Percentiles rank a stretch among this genome's conserved stretches.
These are phyloP conservation scores for Fusarium clavum DNA, from an alignment of 2,329 filamentous ascomycete species.

Conservation along the genomic window DNA sequence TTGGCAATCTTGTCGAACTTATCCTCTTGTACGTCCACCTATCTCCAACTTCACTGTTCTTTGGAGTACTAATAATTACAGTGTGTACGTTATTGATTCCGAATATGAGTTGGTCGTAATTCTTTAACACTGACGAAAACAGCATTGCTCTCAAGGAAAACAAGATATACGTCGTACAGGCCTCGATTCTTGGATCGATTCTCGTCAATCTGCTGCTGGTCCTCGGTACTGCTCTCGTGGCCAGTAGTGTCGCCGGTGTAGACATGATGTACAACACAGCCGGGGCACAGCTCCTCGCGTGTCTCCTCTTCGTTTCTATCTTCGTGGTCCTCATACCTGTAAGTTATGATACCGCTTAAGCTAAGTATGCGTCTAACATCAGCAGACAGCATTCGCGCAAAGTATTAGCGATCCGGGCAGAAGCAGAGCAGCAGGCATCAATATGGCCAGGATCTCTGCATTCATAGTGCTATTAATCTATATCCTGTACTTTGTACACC, in stretches of 20 bases:
- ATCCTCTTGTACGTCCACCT: conserved; percentile 63
- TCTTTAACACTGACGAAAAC: conserved; percentile 19
- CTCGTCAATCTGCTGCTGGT: conserved; percentile 79
- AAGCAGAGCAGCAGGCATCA: conserved; percentile 71
- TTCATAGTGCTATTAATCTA: conserved; percentile 81
- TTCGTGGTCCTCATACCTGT: conserved; percentile 54
- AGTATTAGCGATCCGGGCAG: conserved; percentile 64
- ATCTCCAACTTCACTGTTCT: background rate
- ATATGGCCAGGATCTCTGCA: conserved; percentile 81
- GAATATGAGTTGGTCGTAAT: accelerated
- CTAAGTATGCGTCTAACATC: background rate
- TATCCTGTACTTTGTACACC: conserved; percentile 77
- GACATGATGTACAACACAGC: conserved; percentile 63
- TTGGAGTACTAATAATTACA: conserved; percentile 47
- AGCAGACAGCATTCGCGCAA: conserved; percentile 56
- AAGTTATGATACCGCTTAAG: background rate
- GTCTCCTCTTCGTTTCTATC: conserved; percentile 52
- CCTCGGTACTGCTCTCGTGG: conserved; percentile 78
- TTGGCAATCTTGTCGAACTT: conserved; percentile 71
- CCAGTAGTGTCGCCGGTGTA: conserved; percentile 74
- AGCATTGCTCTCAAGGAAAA: conserved; percentile 65
- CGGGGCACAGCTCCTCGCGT: conserved; percentile 51
- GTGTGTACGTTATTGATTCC: conserved; percentile 48
- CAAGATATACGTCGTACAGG: conserved; percentile 81
- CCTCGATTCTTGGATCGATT: conserved; percentile 79